Percentiles rank a stretch among this genome's conserved stretches.
Conservation (phyloP, 2,329 filamentous ascomycete species). For the Monosporascus sp. region DNA sequence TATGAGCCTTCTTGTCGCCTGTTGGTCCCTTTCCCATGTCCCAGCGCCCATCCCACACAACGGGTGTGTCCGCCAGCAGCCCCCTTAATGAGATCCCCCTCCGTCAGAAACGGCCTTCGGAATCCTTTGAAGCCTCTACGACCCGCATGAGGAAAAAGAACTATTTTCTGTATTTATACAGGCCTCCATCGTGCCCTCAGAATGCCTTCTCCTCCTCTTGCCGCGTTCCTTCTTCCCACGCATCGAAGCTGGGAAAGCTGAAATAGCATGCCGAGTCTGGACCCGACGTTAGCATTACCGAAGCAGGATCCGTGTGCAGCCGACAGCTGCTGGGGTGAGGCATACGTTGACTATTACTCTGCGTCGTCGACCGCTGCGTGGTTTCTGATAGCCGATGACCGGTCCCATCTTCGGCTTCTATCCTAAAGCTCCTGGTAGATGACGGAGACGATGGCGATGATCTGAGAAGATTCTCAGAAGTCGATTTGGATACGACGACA, state of each 20-base stretch:
- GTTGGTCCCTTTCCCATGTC: not conserved
- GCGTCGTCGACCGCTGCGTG: constrained; percentile 8
- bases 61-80: too few species aligned
- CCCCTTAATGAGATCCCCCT: too few species aligned
- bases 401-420: constrained; percentile 21
- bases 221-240: constrained; percentile 50
- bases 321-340: constrained; percentile 1
- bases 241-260: constrained; percentile 70
- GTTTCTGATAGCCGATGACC: constrained; percentile 16
- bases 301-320: not conserved
- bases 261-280: constrained; percentile 54
- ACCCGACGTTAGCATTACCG: constrained; percentile 9
- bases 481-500: constrained; percentile 45
- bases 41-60: too few species aligned
- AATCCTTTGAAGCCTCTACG: too few species aligned
- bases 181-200: constrained; percentile 16
- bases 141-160: too few species aligned
- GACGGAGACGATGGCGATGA: constrained; percentile 25
- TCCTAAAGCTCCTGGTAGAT: constrained; percentile 32
- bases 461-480: constrained; percentile 28
- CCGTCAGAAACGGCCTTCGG: too few species aligned
- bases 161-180: too few species aligned
- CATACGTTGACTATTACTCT: constrained; percentile 17
- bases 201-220: constrained; percentile 34
- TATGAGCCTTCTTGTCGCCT: not conserved